Conservation (phyloP, 2,329 filamentous ascomycete species). For the Hypoxylon rubiginosum region DNA sequence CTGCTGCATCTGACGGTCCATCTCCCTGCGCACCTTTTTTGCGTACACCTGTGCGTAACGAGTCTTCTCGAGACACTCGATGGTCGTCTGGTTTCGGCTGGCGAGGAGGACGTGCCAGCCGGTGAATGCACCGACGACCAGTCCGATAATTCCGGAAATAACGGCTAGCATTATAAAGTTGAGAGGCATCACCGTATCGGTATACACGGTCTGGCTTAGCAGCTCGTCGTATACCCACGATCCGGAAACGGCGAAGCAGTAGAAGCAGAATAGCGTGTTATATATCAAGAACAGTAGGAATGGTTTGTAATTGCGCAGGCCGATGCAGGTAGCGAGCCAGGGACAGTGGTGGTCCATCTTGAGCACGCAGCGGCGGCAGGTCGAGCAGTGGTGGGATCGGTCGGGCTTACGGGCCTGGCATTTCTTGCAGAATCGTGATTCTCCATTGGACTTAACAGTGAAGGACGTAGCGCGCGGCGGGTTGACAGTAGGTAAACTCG, state of each 20-base stretch:
- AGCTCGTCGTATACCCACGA: conserved; percentile 90
- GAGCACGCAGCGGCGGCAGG: conserved; percentile 91
- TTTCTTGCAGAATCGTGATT: conserved; percentile 94
- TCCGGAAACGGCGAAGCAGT: conserved; percentile 81
- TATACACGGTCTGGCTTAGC: conserved; percentile 76
- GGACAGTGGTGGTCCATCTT: conserved; percentile 99
- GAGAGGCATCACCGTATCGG: conserved; percentile 84
- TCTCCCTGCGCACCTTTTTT: conserved; percentile 53
- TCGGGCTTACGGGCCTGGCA: conserved; percentile 96
- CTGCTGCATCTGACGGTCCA: conserved; percentile 43
- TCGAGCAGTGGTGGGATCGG: conserved; percentile 95
- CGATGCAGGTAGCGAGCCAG: conserved; percentile 96
- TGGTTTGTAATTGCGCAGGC: conserved; percentile 93
- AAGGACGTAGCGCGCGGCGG: conserved; percentile 75
- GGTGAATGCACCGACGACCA: conserved; percentile 91
- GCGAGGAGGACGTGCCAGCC: conserved; percentile 91
- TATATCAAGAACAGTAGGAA: conserved; percentile 95
- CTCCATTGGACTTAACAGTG: conserved; percentile 92
- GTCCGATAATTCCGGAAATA: conserved; percentile 88
- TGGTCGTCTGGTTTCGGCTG: conserved; percentile 86
- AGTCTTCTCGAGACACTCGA: conserved; percentile 96
- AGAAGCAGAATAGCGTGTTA: conserved; percentile 86
- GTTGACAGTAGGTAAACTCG: conserved; percentile 81
- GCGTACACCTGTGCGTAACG: conserved; percentile 82
- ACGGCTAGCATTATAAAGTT: conserved; percentile 93